These are phyloP conservation scores for Omphalea diandra DNA, from an alignment of 441 rosid species.

Conservation along the genomic window DNA sequence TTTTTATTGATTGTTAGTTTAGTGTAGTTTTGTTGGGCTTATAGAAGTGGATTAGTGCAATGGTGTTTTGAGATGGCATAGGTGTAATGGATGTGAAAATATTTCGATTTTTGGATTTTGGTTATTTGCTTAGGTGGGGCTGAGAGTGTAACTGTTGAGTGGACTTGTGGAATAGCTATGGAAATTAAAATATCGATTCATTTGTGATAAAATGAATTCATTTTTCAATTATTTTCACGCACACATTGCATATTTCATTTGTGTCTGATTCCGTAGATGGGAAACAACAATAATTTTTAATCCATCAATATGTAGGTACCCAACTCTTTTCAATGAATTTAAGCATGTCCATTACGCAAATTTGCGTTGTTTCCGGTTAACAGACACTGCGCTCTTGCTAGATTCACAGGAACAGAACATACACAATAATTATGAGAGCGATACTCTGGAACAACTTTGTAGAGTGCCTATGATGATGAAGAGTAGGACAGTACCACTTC, in stretches of 20 bases:
- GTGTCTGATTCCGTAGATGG: neutral
- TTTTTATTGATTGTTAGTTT: neutral
- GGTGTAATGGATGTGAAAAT: neutral
- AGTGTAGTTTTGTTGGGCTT: neutral
- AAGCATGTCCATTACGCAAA: constrained; percentile 74
- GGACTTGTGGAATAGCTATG: too few species aligned
- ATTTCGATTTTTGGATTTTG: neutral
- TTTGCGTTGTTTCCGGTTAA: constrained; percentile 84
- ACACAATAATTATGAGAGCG: constrained; percentile 57
- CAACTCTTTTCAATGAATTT: constrained; percentile 87
- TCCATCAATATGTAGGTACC: constrained; percentile 53
- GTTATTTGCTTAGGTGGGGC: too few species aligned
- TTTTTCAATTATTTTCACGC: neutral
- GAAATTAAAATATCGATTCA: neutral
- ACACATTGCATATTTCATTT: neutral
- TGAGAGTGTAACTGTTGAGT: neutral
- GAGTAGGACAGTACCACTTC: constrained; percentile 57
- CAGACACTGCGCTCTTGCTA: constrained; percentile 75
- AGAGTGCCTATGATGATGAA: constrained; percentile 88
- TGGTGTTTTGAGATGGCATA: neutral
- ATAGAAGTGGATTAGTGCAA: too few species aligned
- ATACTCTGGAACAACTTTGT: constrained; percentile 79
- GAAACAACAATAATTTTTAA: neutral
- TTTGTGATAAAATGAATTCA: neutral
- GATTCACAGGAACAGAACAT: constrained; percentile 76